These are phyloP conservation scores for Ramichloridium luteum DNA, from an alignment of 2,329 filamentous ascomycete species.

Conservation along the genomic window DNA sequence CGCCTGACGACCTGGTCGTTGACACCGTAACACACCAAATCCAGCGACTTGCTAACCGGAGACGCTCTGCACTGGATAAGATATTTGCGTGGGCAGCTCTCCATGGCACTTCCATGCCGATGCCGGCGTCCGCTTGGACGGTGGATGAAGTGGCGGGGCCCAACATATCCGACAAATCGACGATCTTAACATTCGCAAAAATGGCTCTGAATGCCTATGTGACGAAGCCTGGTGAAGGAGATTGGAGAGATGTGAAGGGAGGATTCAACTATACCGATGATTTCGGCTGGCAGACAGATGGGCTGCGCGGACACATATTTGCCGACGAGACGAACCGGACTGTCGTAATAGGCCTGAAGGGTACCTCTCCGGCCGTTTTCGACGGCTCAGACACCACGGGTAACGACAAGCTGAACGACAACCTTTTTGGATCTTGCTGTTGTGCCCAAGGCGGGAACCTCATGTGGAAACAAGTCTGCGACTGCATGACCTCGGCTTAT, in stretches of 20 bases:
- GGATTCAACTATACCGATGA: constrained; percentile 76
- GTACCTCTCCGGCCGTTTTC: constrained; percentile 63
- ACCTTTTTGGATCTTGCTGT: constrained; percentile 95
- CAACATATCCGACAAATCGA: constrained; percentile 74
- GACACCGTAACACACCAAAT: constrained; percentile 45
- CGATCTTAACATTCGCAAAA: constrained; percentile 68
- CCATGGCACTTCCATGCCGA: constrained; percentile 35
- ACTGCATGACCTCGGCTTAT: constrained; percentile 78
- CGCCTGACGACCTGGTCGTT: constrained; percentile 33
- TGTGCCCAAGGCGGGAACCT: constrained; percentile 87
- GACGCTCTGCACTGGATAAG: constrained; percentile 62
- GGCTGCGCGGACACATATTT: constrained; percentile 83
- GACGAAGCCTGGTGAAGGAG: constrained; percentile 30
- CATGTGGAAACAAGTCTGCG: constrained; percentile 83
- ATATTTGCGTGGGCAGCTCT: constrained; percentile 62
- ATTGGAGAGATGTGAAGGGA: constrained; percentile 69
- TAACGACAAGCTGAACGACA: constrained; percentile 96
- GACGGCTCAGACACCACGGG: constrained; percentile 95
- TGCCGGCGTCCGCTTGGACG: constrained; percentile 56
- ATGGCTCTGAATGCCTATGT: constrained; percentile 82
- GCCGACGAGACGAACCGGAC: constrained; percentile 76
- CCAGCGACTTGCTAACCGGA: constrained; percentile 68
- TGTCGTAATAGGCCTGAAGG: constrained; percentile 84
- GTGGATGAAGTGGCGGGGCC: constrained; percentile 67
- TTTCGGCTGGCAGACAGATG: constrained; percentile 87